Percentiles rank a stretch among this genome's conserved stretches.
Evolutionary conservation across 2,329 filamentous ascomycete species (phyloP).

Genomic region (Curvularia eragrostidis): DNA sequence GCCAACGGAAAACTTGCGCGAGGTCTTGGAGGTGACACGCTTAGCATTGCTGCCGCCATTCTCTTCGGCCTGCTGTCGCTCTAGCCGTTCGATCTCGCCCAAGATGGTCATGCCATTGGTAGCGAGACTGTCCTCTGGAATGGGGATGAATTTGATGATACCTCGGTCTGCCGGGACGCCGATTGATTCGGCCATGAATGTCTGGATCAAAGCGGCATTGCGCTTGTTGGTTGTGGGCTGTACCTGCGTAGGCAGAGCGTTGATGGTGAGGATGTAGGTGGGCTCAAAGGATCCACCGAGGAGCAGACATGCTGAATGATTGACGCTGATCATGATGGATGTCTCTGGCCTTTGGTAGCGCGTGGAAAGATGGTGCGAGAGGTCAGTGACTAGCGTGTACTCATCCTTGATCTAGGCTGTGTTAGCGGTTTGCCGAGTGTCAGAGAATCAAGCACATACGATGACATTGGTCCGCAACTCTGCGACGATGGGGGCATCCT

Average conservation of each 20-base stretch:
- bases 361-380: slow-evolving; percentile 74
- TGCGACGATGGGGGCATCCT: slow-evolving; percentile 57
- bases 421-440: slow-evolving; percentile 29
- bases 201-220: slow-evolving; percentile 78
- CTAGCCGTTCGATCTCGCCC: slow-evolving; percentile 69
- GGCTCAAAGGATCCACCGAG: slow-evolving; percentile 78
- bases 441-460: slow-evolving; percentile 46
- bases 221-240: slow-evolving; percentile 79
- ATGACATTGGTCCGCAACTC: slow-evolving; percentile 60
- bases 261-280: slow-evolving; percentile 79
- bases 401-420: slow-evolving; percentile 72
- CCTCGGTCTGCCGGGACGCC: slow-evolving; percentile 71
- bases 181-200: slow-evolving; percentile 74
- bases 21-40: slow-evolving; percentile 49
- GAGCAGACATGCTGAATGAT: slow-evolving; percentile 76
- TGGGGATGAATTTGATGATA: slow-evolving; percentile 73
- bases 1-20: slow-evolving; percentile 40
- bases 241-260: slow-evolving; percentile 71
- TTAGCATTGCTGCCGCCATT: slow-evolving; percentile 51
- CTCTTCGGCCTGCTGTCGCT: slow-evolving; percentile 54
- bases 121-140: slow-evolving; percentile 74
- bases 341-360: slow-evolving; percentile 77
- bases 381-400: slow-evolving; percentile 73
- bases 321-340: slow-evolving; percentile 76
- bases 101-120: slow-evolving; percentile 73